Base-by-base conservation (phyloP, 768 basidiomycete genomes). In the Lentinus brumalis region DNA sequence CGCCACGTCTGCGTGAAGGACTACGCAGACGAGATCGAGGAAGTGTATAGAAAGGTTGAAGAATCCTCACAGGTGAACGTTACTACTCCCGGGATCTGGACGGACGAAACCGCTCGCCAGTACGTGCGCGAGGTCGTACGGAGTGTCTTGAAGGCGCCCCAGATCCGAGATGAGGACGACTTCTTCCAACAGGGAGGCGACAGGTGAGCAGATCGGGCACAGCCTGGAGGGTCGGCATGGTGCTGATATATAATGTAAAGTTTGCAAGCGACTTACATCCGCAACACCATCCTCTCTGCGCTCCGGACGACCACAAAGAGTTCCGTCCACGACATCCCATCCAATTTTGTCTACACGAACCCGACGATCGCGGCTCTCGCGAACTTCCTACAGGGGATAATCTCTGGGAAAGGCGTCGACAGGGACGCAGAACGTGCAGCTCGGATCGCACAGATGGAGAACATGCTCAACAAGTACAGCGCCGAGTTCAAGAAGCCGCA, bases 11-110 rank as follows among this genome's bases (percentile, higher is more conserved):
- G 71, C 41, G 53, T 78, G 21, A 46, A 62, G 0, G 66, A 61
- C 1, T 82, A 83, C 62, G 71, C 71, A 7, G 58, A 66, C 0
- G 83, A 83, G 60, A 81, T 81, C 57, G 67, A 78, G 31, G 70
- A 68, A 1, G 41, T 75, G 9, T 81, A 81, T 58, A 64, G 68
- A 3, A 53, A 62, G 0, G 66, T 77, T 11, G 75, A 77, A 32
- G 67, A 75, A 40, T 69, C 69, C 0, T 68, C 78, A 1, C 69
- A 76, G 26, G 69, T 69, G 3, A 72, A 71, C 41, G 61, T 77
- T 18, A 59, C 64, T 0, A 42, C 62, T 50, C 74, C 79, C 7
- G 30, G 50, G 0, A 46, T 60, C 5, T 78, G 76, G 73, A 67
- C 67, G 5, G 31, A 60, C 2, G 59, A 57, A 1, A 61, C 62